Base-by-base conservation (phyloP, 306 rosid genomes). In the Rosa multiflora region DNA sequence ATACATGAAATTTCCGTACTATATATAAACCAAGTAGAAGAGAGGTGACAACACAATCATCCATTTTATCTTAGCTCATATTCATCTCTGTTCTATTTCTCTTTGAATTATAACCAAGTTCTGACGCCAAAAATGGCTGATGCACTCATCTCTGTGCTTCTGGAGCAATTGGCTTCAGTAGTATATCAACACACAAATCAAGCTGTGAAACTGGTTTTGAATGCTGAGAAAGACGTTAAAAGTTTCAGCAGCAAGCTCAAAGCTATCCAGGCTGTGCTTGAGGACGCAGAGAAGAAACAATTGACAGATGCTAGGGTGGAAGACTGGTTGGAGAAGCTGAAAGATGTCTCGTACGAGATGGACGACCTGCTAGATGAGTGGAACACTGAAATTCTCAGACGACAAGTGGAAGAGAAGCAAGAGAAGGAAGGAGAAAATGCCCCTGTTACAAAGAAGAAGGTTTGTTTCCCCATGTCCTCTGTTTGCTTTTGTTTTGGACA, bases 201-300 rank as follows among this genome's bases (percentile, higher is more conserved):
- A 32, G 35, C 43, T 29, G 29, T 70, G 43, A 42, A 15, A 21
- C 40, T 67, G 26, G 66, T 43, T 13, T 17, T 35, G 68, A 53
- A 20, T 42, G 69, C 70, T 43, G 53, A 53, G 68, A 56, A 55
- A 52, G 75, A 78, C 21, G 81, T 78, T 43, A 35, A 55, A 4
- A 40, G 44, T 40, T 40, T 40, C 44, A 40, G 44, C 44, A 40
- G 44, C 44, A 40, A 40, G 44, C 44, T 40, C 44, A 40, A 40
- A 40, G 44, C 44, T n/a, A 56, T 78, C 10, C 82, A 44, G 10
- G 59, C 58, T 56, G 82, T 70, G 75, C 76, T 78, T 8, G 46
- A 68, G 55, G 82, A 78, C 13, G 82, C 82, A 6, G 82, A 78
- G 46, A 55, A 70, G 51, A 70, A 21, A 44, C 76, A 70, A 32